Evolutionary conservation across 2,329 filamentous ascomycete species (phyloP).

Genomic region (Paecilomyces dactylethromorphus): DNA sequence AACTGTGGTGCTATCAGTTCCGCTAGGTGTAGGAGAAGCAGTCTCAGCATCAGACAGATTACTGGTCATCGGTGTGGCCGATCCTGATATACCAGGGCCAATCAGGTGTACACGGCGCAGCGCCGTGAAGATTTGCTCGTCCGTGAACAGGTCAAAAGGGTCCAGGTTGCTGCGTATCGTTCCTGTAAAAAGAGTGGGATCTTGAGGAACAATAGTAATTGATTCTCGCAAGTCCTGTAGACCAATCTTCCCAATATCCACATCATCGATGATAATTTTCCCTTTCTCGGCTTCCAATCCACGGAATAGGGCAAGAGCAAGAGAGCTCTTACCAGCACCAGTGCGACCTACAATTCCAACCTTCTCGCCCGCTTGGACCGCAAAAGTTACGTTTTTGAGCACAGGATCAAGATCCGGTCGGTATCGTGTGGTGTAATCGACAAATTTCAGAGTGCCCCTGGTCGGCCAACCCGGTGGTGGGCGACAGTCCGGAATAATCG

Average conservation of each 20-base stretch:
- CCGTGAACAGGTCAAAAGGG: slow-evolving; percentile 80
- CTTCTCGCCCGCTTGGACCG: slow-evolving; percentile 79
- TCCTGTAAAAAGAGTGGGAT: slow-evolving; percentile 84
- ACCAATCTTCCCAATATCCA: slow-evolving; percentile 87
- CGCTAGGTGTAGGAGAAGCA: slow-evolving; percentile 11
- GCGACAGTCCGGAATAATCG: slow-evolving; percentile 69
- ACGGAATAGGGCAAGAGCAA: slow-evolving; percentile 88
- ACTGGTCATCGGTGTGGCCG: slow-evolving; percentile 27
- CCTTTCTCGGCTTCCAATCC: slow-evolving; percentile 86
- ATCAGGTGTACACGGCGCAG: slow-evolving; percentile 87
- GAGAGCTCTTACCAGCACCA: slow-evolving; percentile 91
- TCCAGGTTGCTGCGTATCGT: slow-evolving; percentile 90
- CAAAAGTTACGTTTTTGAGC: slow-evolving; percentile 75
- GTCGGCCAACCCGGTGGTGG: slow-evolving; percentile 79
- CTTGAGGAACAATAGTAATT: slow-evolving; percentile 96
- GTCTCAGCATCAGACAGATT: slow-evolving; percentile 18
- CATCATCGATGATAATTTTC: slow-evolving; percentile 79
- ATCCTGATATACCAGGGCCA: slow-evolving; percentile 27
- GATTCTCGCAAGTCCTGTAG: slow-evolving; percentile 88
- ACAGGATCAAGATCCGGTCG: slow-evolving; percentile 81
- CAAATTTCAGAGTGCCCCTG: slow-evolving; percentile 79
- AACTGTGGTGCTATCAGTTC: slow-evolving; percentile 12
- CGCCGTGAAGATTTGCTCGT: slow-evolving; percentile 82
- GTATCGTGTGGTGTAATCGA: slow-evolving; percentile 83
- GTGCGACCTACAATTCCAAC: slow-evolving; percentile 94